These are phyloP conservation scores for Scheffersomyces lignosus DNA, from an alignment of 805 yeast species.

Conservation along the genomic window DNA sequence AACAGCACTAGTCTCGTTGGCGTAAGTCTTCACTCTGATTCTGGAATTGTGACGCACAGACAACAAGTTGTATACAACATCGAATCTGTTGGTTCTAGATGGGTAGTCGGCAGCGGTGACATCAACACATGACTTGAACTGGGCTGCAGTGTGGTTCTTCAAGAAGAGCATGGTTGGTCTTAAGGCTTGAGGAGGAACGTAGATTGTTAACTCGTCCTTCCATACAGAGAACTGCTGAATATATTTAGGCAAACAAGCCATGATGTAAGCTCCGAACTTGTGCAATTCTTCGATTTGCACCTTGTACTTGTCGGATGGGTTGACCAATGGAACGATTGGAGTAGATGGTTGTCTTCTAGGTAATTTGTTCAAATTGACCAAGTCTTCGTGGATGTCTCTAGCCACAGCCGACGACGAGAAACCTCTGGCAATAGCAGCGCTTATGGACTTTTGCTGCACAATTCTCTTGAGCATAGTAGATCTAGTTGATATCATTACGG, in stretches of 20 bases:
- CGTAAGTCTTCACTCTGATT: constrained; percentile 85
- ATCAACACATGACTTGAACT: constrained; percentile 76
- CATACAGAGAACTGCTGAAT: constrained; percentile 84
- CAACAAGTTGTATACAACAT: constrained; percentile 79
- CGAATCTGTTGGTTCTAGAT: constrained; percentile 78
- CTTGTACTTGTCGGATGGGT: constrained; percentile 75
- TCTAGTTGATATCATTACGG: background rate
- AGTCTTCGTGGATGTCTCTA: constrained; percentile 18
- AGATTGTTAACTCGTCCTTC: constrained; percentile 83
- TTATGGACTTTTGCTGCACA: background rate
- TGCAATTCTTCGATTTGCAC: constrained; percentile 71
- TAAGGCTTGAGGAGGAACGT: constrained; percentile 73
- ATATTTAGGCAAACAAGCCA: constrained; percentile 76
- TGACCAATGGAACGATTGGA: constrained; percentile 52
- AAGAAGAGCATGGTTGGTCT: constrained; percentile 70
- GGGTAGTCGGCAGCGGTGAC: constrained; percentile 89
- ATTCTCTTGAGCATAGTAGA: background rate
- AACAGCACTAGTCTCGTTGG: constrained; percentile 78
- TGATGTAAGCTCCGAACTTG: constrained; percentile 76
- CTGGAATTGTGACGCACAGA: constrained; percentile 83
- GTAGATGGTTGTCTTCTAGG: constrained; percentile 38
- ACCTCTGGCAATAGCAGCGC: background rate
- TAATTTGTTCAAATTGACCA: constrained; percentile 33
- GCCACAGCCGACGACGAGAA: background rate
- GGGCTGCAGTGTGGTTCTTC: constrained; percentile 76